Evolutionary conservation across 345 rosid species (phyloP).

Genomic region (Chamaenerion angustifolium): DNA sequence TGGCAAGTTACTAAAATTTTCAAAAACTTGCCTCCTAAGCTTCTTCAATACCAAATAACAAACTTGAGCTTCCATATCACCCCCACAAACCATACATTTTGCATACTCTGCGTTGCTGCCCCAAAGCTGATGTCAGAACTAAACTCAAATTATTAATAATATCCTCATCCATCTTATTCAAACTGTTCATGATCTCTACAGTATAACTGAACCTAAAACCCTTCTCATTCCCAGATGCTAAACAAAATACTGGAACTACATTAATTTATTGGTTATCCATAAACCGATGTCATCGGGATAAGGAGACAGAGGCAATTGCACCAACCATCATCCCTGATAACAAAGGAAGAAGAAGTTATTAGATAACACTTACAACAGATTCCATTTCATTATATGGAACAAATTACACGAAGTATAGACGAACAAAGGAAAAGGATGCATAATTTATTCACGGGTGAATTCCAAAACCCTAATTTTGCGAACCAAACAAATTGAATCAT

Average conservation of each 20-base stretch:
- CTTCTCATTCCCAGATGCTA: constrained; percentile 15
- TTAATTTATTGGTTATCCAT: constrained; percentile 22
- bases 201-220: constrained; percentile 36
- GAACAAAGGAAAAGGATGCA: too few relatives aligned
- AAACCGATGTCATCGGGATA: not conserved
- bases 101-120: constrained; percentile 20
- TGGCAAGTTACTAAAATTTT: too few relatives aligned
- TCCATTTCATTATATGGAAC: not conserved
- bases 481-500: too few relatives aligned
- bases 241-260: constrained; percentile 34
- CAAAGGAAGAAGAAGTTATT: not conserved
- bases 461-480: too few relatives aligned
- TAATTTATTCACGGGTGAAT: too few relatives aligned
- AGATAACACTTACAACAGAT: constrained; percentile 4
- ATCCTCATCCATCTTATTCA: too few relatives aligned
- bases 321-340: not conserved
- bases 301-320: not conserved
- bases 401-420: too few relatives aligned
- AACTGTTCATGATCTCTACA: too few relatives aligned
- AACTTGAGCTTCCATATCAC: constrained; percentile 39
- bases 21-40: too few relatives aligned
- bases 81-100: constrained; percentile 67
- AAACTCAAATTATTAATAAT: constrained; percentile 31
- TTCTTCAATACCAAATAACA: too few relatives aligned
- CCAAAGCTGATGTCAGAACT: constrained; percentile 18